Conservation (phyloP, 192 early-diverging fungal species). For the Rhizophagus clarus region DNA sequence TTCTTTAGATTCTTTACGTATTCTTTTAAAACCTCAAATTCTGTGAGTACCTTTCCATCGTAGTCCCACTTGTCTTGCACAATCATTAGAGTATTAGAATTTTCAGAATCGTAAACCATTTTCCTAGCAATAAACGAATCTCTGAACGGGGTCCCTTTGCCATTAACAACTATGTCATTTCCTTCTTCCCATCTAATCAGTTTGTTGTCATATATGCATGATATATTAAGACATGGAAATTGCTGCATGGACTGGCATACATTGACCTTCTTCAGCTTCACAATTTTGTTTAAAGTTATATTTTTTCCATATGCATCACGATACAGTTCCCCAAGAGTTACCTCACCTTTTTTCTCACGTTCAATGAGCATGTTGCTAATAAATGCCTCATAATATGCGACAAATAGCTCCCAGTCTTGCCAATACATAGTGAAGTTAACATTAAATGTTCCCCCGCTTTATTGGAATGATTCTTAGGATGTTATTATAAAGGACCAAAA, state of each 20-base stretch:
- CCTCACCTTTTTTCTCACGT: not conserved
- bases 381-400: constrained; percentile 23
- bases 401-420: constrained; percentile 20
- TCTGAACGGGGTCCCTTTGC: constrained; percentile 15
- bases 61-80: constrained; percentile 16
- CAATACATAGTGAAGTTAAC: no score
- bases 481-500: constrained; percentile 9
- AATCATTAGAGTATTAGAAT: not conserved
- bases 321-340: not conserved
- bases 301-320: constrained; percentile 22
- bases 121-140: constrained; percentile 20
- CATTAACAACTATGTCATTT: no score
- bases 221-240: not conserved
- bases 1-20: no score
- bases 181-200: not conserved
- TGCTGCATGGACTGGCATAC: not conserved
- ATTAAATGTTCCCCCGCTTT: no score
- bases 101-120: not conserved
- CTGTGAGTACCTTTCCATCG: no score
- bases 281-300: constrained; percentile 7
- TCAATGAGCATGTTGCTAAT: constrained; percentile 12
- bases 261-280: constrained; percentile 5
- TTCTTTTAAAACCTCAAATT: no score
- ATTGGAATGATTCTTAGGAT: not conserved
- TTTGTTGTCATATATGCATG: not conserved